Conservation (phyloP, 2,329 filamentous ascomycete genomes). For the Aspergillus luchuensis region DNA sequence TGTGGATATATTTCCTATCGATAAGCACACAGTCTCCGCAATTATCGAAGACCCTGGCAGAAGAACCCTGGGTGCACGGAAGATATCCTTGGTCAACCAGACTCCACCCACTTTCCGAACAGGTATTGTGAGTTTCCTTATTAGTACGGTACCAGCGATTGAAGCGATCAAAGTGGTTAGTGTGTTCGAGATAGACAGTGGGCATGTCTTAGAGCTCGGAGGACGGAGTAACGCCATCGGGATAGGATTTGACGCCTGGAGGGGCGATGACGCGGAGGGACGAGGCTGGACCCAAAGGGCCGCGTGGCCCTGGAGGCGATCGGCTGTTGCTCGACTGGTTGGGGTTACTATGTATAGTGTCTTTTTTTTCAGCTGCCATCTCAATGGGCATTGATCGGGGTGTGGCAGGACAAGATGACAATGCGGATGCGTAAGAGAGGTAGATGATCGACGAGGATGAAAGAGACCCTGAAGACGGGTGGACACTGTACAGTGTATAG, state of each 20-base stretch:
- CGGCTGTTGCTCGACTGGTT: neutral
- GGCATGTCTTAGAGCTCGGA: neutral
- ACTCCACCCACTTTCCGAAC: neutral
- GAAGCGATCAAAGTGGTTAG: neutral
- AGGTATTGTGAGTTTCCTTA: neutral
- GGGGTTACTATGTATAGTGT: neutral
- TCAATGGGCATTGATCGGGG: neutral
- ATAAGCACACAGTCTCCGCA: neutral
- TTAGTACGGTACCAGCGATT: neutral
- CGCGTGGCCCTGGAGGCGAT: constrained; percentile 7
- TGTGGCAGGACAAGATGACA: too few species aligned
- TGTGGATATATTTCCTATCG: neutral
- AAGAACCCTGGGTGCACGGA: neutral
- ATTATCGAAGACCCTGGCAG: neutral
- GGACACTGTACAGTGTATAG: neutral
- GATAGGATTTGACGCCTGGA: constrained; percentile 1
- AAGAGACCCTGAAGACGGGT: neutral
- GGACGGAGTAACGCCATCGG: neutral
- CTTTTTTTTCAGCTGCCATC: neutral
- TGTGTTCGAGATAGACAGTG: neutral
- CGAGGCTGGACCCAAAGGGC: constrained; percentile 8
- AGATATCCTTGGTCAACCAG: neutral
- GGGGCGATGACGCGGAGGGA: constrained; percentile 11
- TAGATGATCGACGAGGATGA: neutral
- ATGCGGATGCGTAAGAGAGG: too few species aligned